A percentile compares a stretch with the other conserved stretches of the same genome.
Conservation (phyloP, 2,329 filamentous ascomycete genomes). For the Neofusicoccum kwambonambiense region DNA sequence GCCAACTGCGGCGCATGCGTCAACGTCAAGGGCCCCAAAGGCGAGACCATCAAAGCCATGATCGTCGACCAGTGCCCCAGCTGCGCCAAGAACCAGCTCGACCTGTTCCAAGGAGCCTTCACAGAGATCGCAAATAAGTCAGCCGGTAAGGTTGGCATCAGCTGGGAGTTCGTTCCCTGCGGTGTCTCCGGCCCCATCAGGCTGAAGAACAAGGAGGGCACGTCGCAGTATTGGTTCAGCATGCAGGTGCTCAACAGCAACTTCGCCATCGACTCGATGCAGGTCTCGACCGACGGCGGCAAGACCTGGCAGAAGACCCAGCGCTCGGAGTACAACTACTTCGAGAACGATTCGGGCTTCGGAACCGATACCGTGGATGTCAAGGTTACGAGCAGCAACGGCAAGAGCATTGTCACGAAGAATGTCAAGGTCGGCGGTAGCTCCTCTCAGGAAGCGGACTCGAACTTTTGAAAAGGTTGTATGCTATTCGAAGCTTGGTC, state of each 20-base stretch:
- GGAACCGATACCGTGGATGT: slow-evolving; percentile 56
- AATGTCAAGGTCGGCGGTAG: neutral
- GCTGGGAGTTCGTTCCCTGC: slow-evolving; percentile 52
- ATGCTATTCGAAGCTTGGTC: too few species aligned
- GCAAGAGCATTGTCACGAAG: neutral
- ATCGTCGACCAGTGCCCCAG: slow-evolving; percentile 60
- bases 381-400: slow-evolving; percentile 45
- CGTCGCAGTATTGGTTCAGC: slow-evolving; percentile 55
- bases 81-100: slow-evolving; percentile 56
- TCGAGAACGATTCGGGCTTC: slow-evolving; percentile 59
- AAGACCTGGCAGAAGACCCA: slow-evolving; percentile 57
- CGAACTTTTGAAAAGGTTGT: neutral
- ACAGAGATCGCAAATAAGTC: slow-evolving; percentile 43
- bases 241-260: slow-evolving; percentile 65
- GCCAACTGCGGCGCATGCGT: slow-evolving; percentile 63
- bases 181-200: slow-evolving; percentile 50
- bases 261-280: slow-evolving; percentile 56
- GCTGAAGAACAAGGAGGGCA: slow-evolving; percentile 55
- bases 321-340: slow-evolving; percentile 57
- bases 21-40: slow-evolving; percentile 56
- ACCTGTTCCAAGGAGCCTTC: slow-evolving; percentile 56
- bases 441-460: neutral
- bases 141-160: slow-evolving; percentile 50
- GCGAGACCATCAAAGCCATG: slow-evolving; percentile 63
- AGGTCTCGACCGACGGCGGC: slow-evolving; percentile 63